Evolutionary conservation across 129 eudicot species (phyloP).

Genomic region (Ambrosia trifida): DNA sequence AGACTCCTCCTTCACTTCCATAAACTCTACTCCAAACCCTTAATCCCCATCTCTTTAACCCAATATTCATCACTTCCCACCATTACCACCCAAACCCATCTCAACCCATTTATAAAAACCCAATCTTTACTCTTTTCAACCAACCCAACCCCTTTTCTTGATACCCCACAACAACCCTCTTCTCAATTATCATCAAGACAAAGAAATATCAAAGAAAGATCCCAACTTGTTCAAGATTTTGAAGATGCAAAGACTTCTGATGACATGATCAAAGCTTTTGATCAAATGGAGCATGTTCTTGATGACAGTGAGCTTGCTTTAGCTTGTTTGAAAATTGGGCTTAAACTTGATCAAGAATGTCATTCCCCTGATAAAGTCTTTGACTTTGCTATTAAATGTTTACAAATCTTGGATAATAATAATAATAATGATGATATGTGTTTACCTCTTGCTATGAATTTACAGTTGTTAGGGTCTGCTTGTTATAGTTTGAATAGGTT

Average conservation of each 20-base stretch:
- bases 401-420: conserved; percentile 49
- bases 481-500: conserved; percentile 66
- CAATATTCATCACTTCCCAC: conserved; percentile 26
- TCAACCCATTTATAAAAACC: conserved; percentile 37
- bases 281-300: conserved; percentile 55
- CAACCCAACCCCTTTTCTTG: conserved; percentile 19
- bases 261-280: conserved; percentile 63
- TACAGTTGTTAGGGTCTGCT: conserved; percentile 78
- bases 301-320: conserved; percentile 69
- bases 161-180: conserved; percentile 26
- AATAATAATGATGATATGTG: conserved; percentile 31
- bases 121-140: conserved; percentile 35
- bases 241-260: conserved; percentile 69
- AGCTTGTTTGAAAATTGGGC: conserved; percentile 74
- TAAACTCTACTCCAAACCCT: conserved; percentile 28
- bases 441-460: conserved; percentile 78
- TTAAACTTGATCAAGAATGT: conserved; percentile 79
- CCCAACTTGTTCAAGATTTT: conserved; percentile 71
- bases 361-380: conserved; percentile 67
- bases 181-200: conserved; percentile 64
- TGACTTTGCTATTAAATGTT: conserved; percentile 62
- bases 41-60: conserved; percentile 35
- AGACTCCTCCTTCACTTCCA: conserved; percentile 40
- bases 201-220: conserved; percentile 58
- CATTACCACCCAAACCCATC: conserved; percentile 35